Percentiles rank a stretch among this genome's conserved stretches.
These are phyloP conservation scores for Colletotrichum plurivorum DNA, from an alignment of 2,329 filamentous ascomycete genomes.

Conservation along the genomic window DNA sequence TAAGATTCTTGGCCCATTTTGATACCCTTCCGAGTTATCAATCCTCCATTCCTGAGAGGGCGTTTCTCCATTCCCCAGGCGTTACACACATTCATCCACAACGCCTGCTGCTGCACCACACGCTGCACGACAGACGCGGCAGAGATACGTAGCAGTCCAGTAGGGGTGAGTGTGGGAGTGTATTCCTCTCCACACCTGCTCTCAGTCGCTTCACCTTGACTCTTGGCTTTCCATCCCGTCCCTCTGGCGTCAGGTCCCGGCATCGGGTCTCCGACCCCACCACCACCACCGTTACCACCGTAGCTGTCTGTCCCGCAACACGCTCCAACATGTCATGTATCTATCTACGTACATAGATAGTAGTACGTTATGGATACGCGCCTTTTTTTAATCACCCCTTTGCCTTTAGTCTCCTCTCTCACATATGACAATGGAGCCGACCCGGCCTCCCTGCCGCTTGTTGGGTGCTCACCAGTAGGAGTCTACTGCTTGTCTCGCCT, in stretches of 20 bases:
- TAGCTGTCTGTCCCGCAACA: conserved; percentile 12
- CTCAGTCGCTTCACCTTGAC: neutral
- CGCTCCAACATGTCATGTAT: conserved; percentile 8
- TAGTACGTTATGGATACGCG: conserved; percentile 2
- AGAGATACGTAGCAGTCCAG: conserved; percentile 17
- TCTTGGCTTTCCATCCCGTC: conserved; percentile 15
- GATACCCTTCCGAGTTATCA: conserved; percentile 36
- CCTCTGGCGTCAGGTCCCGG: conserved; percentile 5
- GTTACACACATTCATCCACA: conserved; percentile 33
- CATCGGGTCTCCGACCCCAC: conserved; percentile 13
- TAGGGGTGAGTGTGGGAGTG: conserved; percentile 2
- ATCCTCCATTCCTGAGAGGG: conserved; percentile 35
- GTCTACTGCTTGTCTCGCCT: conserved; percentile 32
- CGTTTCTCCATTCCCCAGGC: conserved; percentile 33
- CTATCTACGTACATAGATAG: neutral
- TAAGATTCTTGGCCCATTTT: conserved; percentile 24
- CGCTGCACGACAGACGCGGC: neutral
- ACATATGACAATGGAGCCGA: conserved; percentile 23
- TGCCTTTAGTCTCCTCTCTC: neutral
- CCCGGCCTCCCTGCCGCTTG: conserved; percentile 38
- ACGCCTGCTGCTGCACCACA: neutral
- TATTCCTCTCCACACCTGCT: conserved; percentile 4
- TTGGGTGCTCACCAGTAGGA: conserved; percentile 26
- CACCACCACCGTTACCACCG: conserved; percentile 34
- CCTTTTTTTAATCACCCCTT: neutral